Evolutionary conservation across 306 rosid genomes (phyloP), one percentile per base, ranked within the genome.

Genomic region (Trifolium pratense): DNA sequence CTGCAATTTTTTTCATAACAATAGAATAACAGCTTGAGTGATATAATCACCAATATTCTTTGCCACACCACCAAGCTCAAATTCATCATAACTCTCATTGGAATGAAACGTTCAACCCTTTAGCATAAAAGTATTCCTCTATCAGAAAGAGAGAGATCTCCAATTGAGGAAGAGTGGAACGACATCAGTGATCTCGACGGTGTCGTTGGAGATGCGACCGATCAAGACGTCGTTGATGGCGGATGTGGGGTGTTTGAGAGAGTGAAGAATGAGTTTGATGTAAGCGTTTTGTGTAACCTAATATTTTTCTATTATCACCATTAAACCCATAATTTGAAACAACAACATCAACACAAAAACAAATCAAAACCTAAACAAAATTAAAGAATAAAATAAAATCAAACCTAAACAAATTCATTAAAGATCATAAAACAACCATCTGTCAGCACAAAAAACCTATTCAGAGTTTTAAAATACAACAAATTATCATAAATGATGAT

Each of bases 71-170:
- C 91, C 72, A 18, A 91, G 96, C 72, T 86, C 97, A n/a, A 39
- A 70, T 73, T 94, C 98, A 74, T 94, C 98, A 66, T 83, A 86
- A 79, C 98, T 91, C 91, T 91, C 97, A 58, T 94, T 94, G 2
- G 97, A 94, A 15, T 94, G 97, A 74, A 89, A 94, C 86, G 68
- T 83, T 85, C 76, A 88, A 18, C 40, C 97, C 98, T 81, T 87
- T 83, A 4, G 86, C 71, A 14, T 92, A 90, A 74, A 78, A 91
- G 37, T 89, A 78, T 66, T 93, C 97, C 80, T 93, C 98, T 66
- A 91, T 94, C 82, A 94, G 88, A 31, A 94, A 80, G 55, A 94
- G 98, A n/a, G 98, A 88, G 81, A 91, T 94, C 89, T 94, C 98
- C 43, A 94, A 86, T 80, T 88, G 97, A 6, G 98, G 81, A 94